phyloP scores from a whole-genome alignment of 1,284 basidiomycete species.

The Austropuccinia psidii region DNA sequence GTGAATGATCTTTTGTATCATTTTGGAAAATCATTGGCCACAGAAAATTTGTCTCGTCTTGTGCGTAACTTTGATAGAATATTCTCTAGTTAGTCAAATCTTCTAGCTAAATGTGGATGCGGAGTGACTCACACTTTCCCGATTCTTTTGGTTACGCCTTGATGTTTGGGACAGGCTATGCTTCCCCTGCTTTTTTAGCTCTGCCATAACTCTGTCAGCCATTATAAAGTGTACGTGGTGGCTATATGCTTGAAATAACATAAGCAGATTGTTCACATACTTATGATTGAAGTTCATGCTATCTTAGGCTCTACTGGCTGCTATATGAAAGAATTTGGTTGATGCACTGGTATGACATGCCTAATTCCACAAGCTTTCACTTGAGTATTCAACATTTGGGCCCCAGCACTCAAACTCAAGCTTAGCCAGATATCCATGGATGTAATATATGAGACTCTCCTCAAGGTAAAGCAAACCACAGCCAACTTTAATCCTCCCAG shows the following conservation, averaged over 20 bases:
- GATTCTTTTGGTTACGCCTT: neutral
- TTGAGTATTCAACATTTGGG: slow-evolving; percentile 1
- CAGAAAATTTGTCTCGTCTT: neutral
- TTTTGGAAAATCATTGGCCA: neutral
- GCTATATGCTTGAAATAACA: slow-evolving; percentile 2
- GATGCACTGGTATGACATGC: neutral
- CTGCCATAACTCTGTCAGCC: neutral
- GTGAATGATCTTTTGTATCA: slow-evolving; percentile 4
- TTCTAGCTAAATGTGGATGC: neutral
- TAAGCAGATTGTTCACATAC: neutral
- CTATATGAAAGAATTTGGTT: slow-evolving; percentile 3
- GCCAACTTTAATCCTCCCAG: slow-evolving; percentile 8
- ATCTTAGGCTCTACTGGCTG: neutral
- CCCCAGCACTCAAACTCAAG: slow-evolving; percentile 14
- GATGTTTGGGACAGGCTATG: no score
- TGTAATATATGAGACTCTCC: neutral
- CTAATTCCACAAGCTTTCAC: slow-evolving; percentile 10
- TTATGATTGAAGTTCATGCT: neutral
- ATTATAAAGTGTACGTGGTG: slow-evolving; percentile 20
- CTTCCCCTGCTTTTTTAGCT: neutral
- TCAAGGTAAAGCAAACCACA: neutral
- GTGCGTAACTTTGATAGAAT: neutral
- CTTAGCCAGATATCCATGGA: slow-evolving; percentile 11
- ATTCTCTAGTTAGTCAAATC: neutral
- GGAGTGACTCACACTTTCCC: neutral